phyloP scores from a whole-genome alignment of 352 stramenopile species.

The Phytophthora capsici region DNA sequence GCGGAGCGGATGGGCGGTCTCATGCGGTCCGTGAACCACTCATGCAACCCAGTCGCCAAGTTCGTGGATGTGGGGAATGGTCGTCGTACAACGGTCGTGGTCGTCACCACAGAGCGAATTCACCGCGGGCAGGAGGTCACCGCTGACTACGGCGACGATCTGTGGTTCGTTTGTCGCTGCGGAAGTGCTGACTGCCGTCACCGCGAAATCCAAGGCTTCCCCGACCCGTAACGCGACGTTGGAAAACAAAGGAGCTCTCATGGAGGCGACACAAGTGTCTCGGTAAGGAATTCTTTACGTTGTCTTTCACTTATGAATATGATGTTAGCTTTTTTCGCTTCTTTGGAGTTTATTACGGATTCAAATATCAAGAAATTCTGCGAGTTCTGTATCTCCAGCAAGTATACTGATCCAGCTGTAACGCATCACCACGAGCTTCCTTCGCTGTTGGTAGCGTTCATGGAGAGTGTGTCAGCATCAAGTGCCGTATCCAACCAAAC shows the following conservation, averaged over 20 bases:
- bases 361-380: conserved; percentile 19
- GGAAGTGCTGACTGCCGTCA: not conserved
- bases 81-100: not conserved
- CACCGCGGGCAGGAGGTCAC: conserved; percentile 1
- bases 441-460: conserved; percentile 9
- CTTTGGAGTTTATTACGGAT: too few species aligned
- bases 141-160: not conserved
- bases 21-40: conserved; percentile 9
- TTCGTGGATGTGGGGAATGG: conserved; percentile 2
- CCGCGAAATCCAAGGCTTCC: too few species aligned
- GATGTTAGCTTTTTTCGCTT: too few species aligned
- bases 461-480: conserved; percentile 9
- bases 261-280: too few species aligned
- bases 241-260: too few species aligned
- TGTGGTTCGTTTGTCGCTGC: conserved; percentile 8
- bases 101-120: not conserved
- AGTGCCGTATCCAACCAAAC: conserved; percentile 5
- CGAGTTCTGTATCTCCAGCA: conserved; percentile 12
- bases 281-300: too few species aligned
- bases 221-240: too few species aligned
- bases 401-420: conserved; percentile 1
- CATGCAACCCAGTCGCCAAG: not conserved
- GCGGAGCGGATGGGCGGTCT: not conserved
- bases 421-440: not conserved
- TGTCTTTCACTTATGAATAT: too few species aligned